A percentile compares a stretch with the other conserved stretches of the same genome.
Evolutionary conservation across 2,329 filamentous ascomycete species (phyloP).

Genomic region (Calonectria naviculata): DNA sequence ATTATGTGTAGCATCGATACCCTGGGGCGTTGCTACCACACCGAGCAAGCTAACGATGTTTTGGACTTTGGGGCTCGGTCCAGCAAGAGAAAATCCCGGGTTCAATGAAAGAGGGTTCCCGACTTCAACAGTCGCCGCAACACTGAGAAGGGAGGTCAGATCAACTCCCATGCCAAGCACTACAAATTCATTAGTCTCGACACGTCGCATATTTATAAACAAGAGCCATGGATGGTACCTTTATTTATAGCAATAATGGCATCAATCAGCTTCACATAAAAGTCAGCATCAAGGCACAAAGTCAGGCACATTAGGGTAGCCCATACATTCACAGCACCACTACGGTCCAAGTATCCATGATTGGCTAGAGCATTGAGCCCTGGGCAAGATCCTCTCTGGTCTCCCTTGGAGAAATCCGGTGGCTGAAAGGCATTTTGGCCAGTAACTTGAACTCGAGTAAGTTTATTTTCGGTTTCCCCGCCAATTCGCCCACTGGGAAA

Average conservation of each 20-base stretch:
- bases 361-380: slow-evolving; percentile 1
- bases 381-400: neutral
- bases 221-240: neutral
- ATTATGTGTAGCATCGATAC: neutral
- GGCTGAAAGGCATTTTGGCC: neutral
- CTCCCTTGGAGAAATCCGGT: neutral
- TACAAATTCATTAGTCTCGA: neutral
- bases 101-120: neutral
- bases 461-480: neutral
- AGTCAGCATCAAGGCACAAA: neutral
- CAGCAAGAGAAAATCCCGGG: neutral
- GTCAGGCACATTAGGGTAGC: too few relatives aligned
- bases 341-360: neutral
- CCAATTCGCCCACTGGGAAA: neutral
- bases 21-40: neutral
- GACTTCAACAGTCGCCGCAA: neutral
- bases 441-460: neutral
- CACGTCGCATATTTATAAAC: neutral
- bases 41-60: neutral
- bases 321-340: neutral
- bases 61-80: neutral
- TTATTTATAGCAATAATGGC: neutral
- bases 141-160: neutral
- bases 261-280: neutral
- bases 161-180: neutral